Base-by-base conservation (phyloP, 1,284 basidiomycete genomes). In the Irpex lacteus region DNA sequence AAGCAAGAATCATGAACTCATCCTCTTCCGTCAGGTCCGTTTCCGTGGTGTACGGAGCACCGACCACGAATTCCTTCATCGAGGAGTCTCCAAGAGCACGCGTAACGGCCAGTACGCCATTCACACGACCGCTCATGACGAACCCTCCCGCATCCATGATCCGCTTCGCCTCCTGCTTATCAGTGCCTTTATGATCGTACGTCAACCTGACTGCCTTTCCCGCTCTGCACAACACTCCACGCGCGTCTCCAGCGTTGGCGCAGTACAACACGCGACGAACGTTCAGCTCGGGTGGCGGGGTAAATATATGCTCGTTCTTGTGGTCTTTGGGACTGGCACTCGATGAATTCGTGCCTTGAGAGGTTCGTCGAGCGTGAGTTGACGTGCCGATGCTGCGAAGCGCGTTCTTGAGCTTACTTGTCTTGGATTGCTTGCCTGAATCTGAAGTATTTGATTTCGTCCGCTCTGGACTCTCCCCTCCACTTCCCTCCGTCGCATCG, bases 21-120 rank as follows among this genome's bases (percentile, higher is more conserved):
- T 99, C 98, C 8, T 95, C 90, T 9, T 93, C 89, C 62, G 88
- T 91, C 18, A 99, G 80, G 66, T 91, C 89, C 5, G 97, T 98
- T 77, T 98, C 96, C 15, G 98, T 99, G 13, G 98, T 99, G 76
- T 98, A 99, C 8, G 98, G 98, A 44, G 94, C 87, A 1, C 98
- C 98, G 53, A 99, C 97, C 6, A 99, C 97, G 74, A 98, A 99
- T 72, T 99, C 97, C 78, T 99, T 99, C 97, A 99, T 99, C 5
- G 95, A 94, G 0, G 95, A 92, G 75, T 99, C 98, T 56, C 98
- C 98, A 53, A 99, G 81, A 69, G 95, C 97, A 59, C 98, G 85
- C 15, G 98, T 99, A 18, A 99, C 98, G 7, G 96, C 96, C 62
- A 99, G 81, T 8, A 99, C 96, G 49, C 95, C 96, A 71, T 98